phyloP scores from a whole-genome alignment of 768 basidiomycete genomes.

The Coprinopsis strossmayeri region DNA sequence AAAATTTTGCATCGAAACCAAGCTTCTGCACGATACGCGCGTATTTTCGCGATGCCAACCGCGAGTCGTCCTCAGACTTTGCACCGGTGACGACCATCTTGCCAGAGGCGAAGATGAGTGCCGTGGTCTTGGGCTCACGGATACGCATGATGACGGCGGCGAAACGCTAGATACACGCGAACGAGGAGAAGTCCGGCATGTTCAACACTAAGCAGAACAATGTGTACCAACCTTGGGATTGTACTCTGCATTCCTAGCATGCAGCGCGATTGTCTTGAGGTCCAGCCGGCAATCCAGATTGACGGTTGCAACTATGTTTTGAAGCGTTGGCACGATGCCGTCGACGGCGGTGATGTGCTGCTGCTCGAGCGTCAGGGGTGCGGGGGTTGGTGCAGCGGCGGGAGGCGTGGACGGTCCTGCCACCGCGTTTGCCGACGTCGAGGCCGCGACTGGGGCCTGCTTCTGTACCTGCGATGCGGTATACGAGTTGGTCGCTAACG shows the following conservation, averaged over 20 bases:
- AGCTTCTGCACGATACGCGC: slow-evolving; percentile 99
- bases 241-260: slow-evolving; percentile 98
- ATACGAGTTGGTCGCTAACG: slow-evolving; percentile 46
- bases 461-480: slow-evolving; percentile 32
- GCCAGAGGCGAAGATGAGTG: slow-evolving; percentile 97
- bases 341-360: slow-evolving; percentile 96
- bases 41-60: slow-evolving; percentile 96
- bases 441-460: slow-evolving; percentile 21
- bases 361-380: slow-evolving; percentile 80
- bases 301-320: slow-evolving; percentile 99
- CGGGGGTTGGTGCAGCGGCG: slow-evolving; percentile 33
- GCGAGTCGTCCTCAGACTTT: slow-evolving; percentile 97
- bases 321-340: slow-evolving; percentile 97
- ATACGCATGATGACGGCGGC: slow-evolving; percentile 99
- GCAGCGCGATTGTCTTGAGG: slow-evolving; percentile 96
- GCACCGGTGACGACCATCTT: slow-evolving; percentile 99
- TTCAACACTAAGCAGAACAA: slow-evolving; percentile 34
- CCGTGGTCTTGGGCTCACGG: slow-evolving; percentile 98
- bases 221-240: slow-evolving; percentile 94
- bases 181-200: slow-evolving; percentile 59
- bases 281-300: slow-evolving; percentile 96
- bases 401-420: slow-evolving; percentile 56
- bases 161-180: slow-evolving; percentile 80
- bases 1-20: slow-evolving; percentile 98
- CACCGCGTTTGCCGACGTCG: slow-evolving; percentile 31